Base-by-base conservation (phyloP, 345 rosid genomes). In the Salix purpurea region DNA sequence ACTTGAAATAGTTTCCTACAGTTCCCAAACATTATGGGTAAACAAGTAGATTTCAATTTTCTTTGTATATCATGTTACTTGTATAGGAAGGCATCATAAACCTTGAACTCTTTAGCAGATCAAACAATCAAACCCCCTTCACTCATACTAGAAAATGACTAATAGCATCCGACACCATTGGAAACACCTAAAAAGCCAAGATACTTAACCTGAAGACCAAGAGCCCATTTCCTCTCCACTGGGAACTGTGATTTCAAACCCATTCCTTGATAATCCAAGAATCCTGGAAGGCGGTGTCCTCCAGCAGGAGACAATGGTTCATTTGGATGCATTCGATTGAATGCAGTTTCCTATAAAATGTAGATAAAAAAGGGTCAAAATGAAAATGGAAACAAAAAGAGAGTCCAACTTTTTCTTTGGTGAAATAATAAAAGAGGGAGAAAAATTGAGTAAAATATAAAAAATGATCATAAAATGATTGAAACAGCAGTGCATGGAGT, bases 151-250 rank as follows among this genome's bases (percentile, higher is more conserved):
- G 21, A 77, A 70, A 21, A 48, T 64, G 70, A 46, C 21, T 24
- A 50, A 2, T 46, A 62, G 70, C 62, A 70, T 36, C 64, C 19
- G 48, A 61, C 21, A 6, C 18, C 56, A 65, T n/a, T 58, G 62
- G 62, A 58, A 58, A 58, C 26, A 48, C 65, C 18, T 34, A 36
- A 32, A 77, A 65, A 34, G 80, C 54, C 66, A 62, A 80, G 21
- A 58, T 72, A 80, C 73, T 74, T 77, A 37, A 96, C 99, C 97
- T 94, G 94, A 76, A 96, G 90, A 72, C 99, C 98, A 78, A 96
- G 95, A 81, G 94, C 92, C 97, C 97, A 96, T 88, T 93, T 96
- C 83, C 91, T 86, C 68, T 89, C 92, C 69, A 75, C 85, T 12
- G 87, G 88, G 77, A 76, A 81, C 80, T 91, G 94, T 62, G 92